phyloP scores from a whole-genome alignment of 139 green algal genomes.

The Picochlorum sp. region DNA sequence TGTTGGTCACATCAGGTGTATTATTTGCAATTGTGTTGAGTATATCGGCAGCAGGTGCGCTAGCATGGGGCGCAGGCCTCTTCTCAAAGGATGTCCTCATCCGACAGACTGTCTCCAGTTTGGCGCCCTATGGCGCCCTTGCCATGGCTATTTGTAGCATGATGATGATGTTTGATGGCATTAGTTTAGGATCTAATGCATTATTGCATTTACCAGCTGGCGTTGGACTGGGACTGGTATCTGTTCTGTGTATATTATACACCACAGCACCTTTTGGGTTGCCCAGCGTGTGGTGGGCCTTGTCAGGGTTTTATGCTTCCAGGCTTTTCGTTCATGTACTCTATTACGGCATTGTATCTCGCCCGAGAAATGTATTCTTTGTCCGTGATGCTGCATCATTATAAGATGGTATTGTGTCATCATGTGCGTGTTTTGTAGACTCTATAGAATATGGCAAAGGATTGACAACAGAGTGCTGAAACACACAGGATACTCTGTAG shows the following conservation, averaged over 20 bases:
- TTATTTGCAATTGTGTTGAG: slow-evolving; percentile 28
- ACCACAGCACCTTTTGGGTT: slow-evolving; percentile 6
- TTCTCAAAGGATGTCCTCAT: slow-evolving; percentile 40
- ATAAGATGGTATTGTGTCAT: no score
- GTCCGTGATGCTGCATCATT: neutral
- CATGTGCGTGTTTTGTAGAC: no score
- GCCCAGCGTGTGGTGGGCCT: slow-evolving; percentile 24
- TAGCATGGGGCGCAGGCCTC: slow-evolving; percentile 18
- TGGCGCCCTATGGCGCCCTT: slow-evolving; percentile 19
- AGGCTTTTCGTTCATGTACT: slow-evolving; percentile 20
- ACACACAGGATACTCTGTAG: no score
- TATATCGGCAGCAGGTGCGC: slow-evolving; percentile 5
- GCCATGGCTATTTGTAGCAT: slow-evolving; percentile 25
- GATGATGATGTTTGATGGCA: slow-evolving; percentile 53
- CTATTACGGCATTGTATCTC: slow-evolving; percentile 9
- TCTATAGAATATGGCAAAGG: no score
- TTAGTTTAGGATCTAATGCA: slow-evolving; percentile 34
- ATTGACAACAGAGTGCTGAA: no score
- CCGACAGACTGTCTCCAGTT: slow-evolving; percentile 7
- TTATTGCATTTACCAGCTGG: slow-evolving; percentile 37
- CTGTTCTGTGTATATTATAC: slow-evolving; percentile 13
- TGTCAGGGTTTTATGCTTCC: slow-evolving; percentile 28
- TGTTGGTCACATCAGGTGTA: slow-evolving; percentile 25
- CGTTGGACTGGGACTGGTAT: slow-evolving; percentile 24
- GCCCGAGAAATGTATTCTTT: slow-evolving; percentile 13